Evolutionary conservation across 345 rosid species (phyloP).

Genomic region (Linum tenue): DNA sequence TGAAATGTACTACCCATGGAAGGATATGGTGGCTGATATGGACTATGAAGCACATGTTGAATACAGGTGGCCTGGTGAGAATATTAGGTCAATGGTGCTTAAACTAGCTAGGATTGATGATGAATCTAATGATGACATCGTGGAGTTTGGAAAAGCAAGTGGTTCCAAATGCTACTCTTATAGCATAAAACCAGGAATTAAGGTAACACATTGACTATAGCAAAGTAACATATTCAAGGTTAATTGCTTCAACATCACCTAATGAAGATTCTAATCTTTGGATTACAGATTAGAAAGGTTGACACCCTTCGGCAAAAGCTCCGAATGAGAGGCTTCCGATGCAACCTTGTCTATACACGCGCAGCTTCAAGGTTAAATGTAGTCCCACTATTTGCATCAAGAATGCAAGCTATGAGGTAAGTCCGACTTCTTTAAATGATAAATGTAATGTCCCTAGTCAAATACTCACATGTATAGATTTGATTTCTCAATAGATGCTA

Average conservation of each 20-base stretch:
- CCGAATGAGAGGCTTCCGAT: conserved; percentile 78
- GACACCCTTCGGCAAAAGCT: conserved; percentile 70
- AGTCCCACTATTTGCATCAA: conserved; percentile 72
- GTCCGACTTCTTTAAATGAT: conserved; percentile 1
- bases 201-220: conserved; percentile 32
- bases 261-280: conserved; percentile 10
- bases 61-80: conserved; percentile 90
- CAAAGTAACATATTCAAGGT: background rate
- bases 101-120: conserved; percentile 50
- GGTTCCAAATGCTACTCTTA: conserved; percentile 57
- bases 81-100: conserved; percentile 37
- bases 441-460: background rate
- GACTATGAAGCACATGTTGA: conserved; percentile 67
- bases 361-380: conserved; percentile 63
- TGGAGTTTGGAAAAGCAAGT: conserved; percentile 35
- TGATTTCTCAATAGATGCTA: background rate
- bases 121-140: conserved; percentile 39
- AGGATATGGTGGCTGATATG: conserved; percentile 54
- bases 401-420: conserved; percentile 79
- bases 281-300: conserved; percentile 47
- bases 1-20: conserved; percentile 72
- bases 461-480: background rate
- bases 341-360: conserved; percentile 53
- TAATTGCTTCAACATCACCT: conserved; percentile 1
- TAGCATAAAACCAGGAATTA: conserved; percentile 54